These are phyloP conservation scores for Clarireedia hainanense DNA, from an alignment of 2,329 filamentous ascomycete species.

Conservation along the genomic window DNA sequence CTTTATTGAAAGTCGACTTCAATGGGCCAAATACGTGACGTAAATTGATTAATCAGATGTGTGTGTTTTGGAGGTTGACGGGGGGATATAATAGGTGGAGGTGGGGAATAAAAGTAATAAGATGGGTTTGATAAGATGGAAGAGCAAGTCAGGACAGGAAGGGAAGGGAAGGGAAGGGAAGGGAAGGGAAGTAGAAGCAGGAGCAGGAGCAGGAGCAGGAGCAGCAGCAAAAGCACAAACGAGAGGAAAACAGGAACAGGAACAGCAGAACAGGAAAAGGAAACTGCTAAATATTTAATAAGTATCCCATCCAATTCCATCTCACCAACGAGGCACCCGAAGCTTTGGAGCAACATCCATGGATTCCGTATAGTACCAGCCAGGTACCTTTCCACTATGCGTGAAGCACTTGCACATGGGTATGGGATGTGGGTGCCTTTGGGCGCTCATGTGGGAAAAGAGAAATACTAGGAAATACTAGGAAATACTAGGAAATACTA, in stretches of 20 bases:
- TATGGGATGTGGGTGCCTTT: too few relatives aligned
- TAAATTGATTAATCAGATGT: slow-evolving; percentile 1
- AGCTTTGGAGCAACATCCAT: neutral
- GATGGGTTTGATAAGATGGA: slow-evolving; percentile 12
- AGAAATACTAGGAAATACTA: too few relatives aligned
- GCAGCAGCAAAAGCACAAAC: too few relatives aligned
- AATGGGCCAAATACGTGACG: too few relatives aligned
- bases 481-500: too few relatives aligned
- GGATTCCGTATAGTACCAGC: too few relatives aligned
- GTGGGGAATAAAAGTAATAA: slow-evolving; percentile 1
- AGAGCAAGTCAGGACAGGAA: neutral
- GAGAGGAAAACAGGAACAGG: neutral
- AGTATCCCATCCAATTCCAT: neutral
- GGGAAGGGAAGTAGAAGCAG: neutral
- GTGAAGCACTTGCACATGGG: neutral
- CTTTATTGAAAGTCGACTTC: neutral
- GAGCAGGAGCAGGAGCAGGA: neutral
- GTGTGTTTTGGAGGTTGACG: slow-evolving; percentile 1
- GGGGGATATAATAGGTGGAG: slow-evolving; percentile 8
- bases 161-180: neutral
- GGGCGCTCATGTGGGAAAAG: too few relatives aligned
- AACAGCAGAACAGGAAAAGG: neutral
- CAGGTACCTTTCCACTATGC: too few relatives aligned
- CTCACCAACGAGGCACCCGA: neutral
- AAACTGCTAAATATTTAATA: neutral